phyloP scores from a whole-genome alignment of 805 yeast genomes.

The Starmerella powellii region DNA sequence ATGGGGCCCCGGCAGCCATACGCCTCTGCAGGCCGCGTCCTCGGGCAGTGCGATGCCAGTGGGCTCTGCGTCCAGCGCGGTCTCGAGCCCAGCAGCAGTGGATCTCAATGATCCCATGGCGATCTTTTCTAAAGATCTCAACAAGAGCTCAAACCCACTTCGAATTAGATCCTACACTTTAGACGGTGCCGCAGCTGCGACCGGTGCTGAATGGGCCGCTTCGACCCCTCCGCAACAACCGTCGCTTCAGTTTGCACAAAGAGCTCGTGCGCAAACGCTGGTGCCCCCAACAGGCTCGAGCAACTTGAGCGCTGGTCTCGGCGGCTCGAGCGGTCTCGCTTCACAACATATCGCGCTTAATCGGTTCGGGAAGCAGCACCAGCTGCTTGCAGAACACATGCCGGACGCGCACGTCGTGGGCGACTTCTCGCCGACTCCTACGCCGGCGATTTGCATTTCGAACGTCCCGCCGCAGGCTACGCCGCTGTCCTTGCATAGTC shows the following conservation, averaged over 20 bases:
- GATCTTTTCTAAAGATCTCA: neutral
- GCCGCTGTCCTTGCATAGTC: conserved; percentile 45
- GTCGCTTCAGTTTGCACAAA: conserved; percentile 3
- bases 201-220: conserved; percentile 8
- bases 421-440: conserved; percentile 21
- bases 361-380: conserved; percentile 15
- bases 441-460: conserved; percentile 58
- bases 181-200: conserved; percentile 3
- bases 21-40: conserved; percentile 2
- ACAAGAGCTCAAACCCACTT: no score
- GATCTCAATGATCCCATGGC: neutral
- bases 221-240: conserved; percentile 6
- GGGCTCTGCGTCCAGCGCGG: neutral
- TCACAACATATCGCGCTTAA: conserved; percentile 17
- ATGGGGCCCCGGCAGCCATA: conserved; percentile 11
- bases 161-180: conserved; percentile 22
- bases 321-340: conserved; percentile 15
- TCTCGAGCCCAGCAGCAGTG: neutral
- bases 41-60: neutral
- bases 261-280: conserved; percentile 8
- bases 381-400: conserved; percentile 8
- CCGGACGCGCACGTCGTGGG: conserved; percentile 10
- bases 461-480: conserved; percentile 57
- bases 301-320: neutral
- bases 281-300: neutral